A percentile compares a stretch with the other conserved stretches of the same genome.
These are phyloP conservation scores for Simmondsia chinensis DNA, from an alignment of 148 eudicot genomes.

Conservation along the genomic window DNA sequence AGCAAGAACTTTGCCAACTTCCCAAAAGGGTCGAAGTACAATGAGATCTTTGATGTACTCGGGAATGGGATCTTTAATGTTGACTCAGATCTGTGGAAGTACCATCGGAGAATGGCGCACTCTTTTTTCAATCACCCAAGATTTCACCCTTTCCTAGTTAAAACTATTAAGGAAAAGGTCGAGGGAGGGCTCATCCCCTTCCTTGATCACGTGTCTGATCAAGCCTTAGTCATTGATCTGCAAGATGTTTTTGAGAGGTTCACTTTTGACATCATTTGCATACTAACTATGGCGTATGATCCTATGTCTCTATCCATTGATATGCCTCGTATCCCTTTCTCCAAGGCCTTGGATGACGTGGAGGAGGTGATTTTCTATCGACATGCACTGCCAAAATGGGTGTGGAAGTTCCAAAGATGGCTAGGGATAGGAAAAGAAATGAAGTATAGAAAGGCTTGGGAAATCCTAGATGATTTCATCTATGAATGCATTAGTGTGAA, in stretches of 20 bases:
- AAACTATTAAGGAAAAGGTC: constrained; percentile 12
- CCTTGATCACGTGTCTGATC: constrained; percentile 15
- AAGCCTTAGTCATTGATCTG: constrained; percentile 27
- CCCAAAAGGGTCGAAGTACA: too few species aligned
- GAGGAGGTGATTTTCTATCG: constrained; percentile 25
- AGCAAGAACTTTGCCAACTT: too few species aligned
- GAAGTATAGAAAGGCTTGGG: constrained; percentile 9
- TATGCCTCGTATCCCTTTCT: constrained; percentile 15
- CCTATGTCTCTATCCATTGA: constrained; percentile 25
- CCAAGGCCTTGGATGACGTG: constrained; percentile 23
- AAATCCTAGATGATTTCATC: constrained; percentile 17
- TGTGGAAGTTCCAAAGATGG: constrained; percentile 48
- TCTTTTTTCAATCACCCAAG: constrained; percentile 11
- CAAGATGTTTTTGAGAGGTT: constrained; percentile 41
- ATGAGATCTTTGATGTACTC: too few species aligned
- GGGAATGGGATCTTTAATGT: too few species aligned
- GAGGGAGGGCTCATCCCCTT: constrained; percentile 23
- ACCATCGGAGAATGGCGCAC: constrained; percentile 19
- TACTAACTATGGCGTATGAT: constrained; percentile 27
- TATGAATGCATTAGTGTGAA: constrained; percentile 7
- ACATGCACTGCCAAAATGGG: constrained; percentile 19
- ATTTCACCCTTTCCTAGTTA: constrained; percentile 16
- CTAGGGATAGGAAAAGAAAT: constrained; percentile 36
- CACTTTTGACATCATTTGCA: constrained; percentile 29
- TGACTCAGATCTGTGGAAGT: too few species aligned